Evolutionary conservation across 768 basidiomycete genomes (phyloP).

Genomic region (Naganishia randhawae): DNA sequence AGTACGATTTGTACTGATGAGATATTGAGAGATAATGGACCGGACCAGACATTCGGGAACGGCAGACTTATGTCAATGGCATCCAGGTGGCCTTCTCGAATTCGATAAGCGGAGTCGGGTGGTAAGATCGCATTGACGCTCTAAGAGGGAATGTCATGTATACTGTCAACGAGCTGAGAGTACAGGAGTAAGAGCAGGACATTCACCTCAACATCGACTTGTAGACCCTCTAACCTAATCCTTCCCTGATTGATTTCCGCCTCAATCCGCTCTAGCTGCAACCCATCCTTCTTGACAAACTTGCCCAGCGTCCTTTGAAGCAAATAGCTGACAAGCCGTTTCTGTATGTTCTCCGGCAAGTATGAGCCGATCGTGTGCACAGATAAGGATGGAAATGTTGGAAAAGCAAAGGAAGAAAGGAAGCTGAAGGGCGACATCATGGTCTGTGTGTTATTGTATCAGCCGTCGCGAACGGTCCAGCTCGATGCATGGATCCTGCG

Average conservation of each 20-base stretch:
- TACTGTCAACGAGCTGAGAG: neutral
- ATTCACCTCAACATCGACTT: slow-evolving; percentile 71
- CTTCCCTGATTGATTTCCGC: slow-evolving; percentile 88
- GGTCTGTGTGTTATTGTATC: neutral
- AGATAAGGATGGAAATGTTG: slow-evolving; percentile 44
- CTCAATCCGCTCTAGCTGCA: slow-evolving; percentile 80
- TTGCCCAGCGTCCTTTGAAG: slow-evolving; percentile 78
- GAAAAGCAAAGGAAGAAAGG: slow-evolving; percentile 24
- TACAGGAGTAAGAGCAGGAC: slow-evolving; percentile 11
- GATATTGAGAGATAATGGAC: slow-evolving; percentile 41
- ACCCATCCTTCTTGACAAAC: slow-evolving; percentile 73
- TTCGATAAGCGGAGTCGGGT: slow-evolving; percentile 60
- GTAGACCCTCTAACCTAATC: slow-evolving; percentile 77
- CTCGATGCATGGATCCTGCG: neutral
- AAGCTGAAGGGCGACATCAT: slow-evolving; percentile 24
- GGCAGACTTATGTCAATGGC: slow-evolving; percentile 74
- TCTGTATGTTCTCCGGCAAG: slow-evolving; percentile 62
- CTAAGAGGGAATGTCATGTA: slow-evolving; percentile 51
- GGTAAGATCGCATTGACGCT: slow-evolving; percentile 70
- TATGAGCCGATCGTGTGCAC: slow-evolving; percentile 39
- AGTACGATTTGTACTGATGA: slow-evolving; percentile 40
- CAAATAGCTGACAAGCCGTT: slow-evolving; percentile 82
- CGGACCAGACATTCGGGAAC: slow-evolving; percentile 44
- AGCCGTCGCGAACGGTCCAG: neutral
- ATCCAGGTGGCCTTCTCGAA: slow-evolving; percentile 70